A percentile compares a stretch with the other conserved stretches of the same genome.
phyloP scores from a whole-genome alignment of 2,329 filamentous ascomycete genomes.

The Moelleriella libera region DNA sequence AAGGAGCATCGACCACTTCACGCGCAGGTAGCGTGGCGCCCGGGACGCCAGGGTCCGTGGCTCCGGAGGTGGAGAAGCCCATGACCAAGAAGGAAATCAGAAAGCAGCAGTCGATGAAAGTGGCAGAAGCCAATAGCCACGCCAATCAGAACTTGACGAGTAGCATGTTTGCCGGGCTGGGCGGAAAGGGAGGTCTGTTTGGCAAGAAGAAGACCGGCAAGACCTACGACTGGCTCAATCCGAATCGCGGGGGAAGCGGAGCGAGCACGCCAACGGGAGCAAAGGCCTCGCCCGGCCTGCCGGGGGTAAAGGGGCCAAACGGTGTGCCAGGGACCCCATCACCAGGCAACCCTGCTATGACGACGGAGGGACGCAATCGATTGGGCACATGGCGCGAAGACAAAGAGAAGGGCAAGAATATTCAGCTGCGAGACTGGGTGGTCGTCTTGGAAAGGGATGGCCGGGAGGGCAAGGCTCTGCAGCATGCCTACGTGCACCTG shows the following conservation, averaged over 20 bases:
- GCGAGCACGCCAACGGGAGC: conserved; percentile 33
- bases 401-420: conserved; percentile 58
- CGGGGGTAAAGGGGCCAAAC: conserved; percentile 16
- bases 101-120: conserved; percentile 62
- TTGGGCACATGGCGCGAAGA: conserved; percentile 70
- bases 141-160: conserved; percentile 75
- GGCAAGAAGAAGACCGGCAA: conserved; percentile 49
- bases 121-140: conserved; percentile 65
- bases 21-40: conserved; percentile 43
- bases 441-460: conserved; percentile 69
- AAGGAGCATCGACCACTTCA: conserved; percentile 30
- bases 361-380: conserved; percentile 44
- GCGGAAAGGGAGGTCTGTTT: conserved; percentile 41
- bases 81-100: conserved; percentile 77
- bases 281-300: conserved; percentile 9
- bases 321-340: conserved; percentile 17
- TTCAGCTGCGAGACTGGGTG: conserved; percentile 76
- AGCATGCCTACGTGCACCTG: conserved; percentile 39
- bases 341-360: conserved; percentile 26
- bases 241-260: conserved; percentile 33
- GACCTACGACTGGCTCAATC: conserved; percentile 65
- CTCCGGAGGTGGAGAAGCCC: conserved; percentile 52
- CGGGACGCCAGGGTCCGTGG: conserved; percentile 46
- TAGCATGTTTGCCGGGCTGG: conserved; percentile 54
- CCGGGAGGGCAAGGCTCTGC: conserved; percentile 47